Percentiles rank a stretch among this genome's conserved stretches.
Conservation (phyloP, 345 rosid species). For the Moricandia arvensis region DNA sequence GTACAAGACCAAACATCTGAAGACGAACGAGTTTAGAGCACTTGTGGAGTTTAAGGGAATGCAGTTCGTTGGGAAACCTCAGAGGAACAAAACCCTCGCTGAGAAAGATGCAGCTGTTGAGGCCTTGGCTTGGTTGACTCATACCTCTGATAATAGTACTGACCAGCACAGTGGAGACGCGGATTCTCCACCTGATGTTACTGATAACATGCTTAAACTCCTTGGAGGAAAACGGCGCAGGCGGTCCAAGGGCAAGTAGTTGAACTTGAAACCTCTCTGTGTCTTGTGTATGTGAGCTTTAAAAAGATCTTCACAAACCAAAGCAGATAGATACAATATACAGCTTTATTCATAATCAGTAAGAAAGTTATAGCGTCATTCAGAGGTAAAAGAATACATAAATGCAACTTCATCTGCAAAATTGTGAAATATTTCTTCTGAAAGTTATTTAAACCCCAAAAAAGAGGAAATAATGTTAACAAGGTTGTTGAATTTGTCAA, state of each 20-base stretch:
- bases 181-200: constrained; percentile 67
- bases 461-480: neutral
- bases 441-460: neutral
- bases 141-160: constrained; percentile 52
- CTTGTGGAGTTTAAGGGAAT: constrained; percentile 94
- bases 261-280: neutral
- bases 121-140: constrained; percentile 96
- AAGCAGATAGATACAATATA: neutral
- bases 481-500: constrained; percentile 9
- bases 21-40: constrained; percentile 90
- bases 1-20: constrained; percentile 90
- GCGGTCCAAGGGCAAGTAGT: constrained; percentile 34
- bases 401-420: neutral
- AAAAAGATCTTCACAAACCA: neutral
- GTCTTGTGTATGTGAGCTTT: neutral
- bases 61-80: constrained; percentile 97
- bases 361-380: neutral
- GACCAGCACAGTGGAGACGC: constrained; percentile 36
- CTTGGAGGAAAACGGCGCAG: constrained; percentile 70
- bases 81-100: constrained; percentile 85
- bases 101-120: constrained; percentile 97
- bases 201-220: constrained; percentile 94
- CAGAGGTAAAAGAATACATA: neutral
- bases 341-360: neutral
- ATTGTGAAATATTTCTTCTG: neutral